These are phyloP conservation scores for Neonectria punicea DNA, from an alignment of 2,329 filamentous ascomycete species.

Conservation along the genomic window DNA sequence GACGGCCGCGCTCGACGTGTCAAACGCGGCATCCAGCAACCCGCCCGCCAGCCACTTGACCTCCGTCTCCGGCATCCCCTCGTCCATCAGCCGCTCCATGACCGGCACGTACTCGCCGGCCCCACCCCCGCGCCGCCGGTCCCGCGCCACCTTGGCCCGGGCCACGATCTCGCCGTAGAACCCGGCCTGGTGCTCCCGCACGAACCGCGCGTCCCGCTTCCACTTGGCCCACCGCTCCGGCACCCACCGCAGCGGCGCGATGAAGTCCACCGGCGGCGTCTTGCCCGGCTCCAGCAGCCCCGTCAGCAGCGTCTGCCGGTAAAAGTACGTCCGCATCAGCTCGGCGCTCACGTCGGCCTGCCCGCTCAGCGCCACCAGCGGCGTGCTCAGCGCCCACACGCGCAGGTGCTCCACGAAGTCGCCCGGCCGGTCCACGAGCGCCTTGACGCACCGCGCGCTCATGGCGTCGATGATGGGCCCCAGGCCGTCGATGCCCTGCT, in stretches of 20 bases:
- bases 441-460: constrained; percentile 29
- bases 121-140: constrained; percentile 5
- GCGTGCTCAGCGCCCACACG: constrained; percentile 40
- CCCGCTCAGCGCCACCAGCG: constrained; percentile 39
- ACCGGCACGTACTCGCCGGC: constrained; percentile 22
- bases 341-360: constrained; percentile 28
- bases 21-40: constrained; percentile 41
- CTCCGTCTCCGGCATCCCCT: constrained; percentile 34
- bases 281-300: constrained; percentile 39
- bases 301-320: constrained; percentile 37
- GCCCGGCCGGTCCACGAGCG: constrained; percentile 29
- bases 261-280: constrained; percentile 42
- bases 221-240: constrained; percentile 34
- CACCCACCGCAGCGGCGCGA: constrained; percentile 35
- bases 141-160: constrained; percentile 10
- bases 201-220: constrained; percentile 34
- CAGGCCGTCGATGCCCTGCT: constrained; percentile 30
- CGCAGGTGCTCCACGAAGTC: constrained; percentile 32
- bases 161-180: constrained; percentile 33
- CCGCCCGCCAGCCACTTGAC: constrained; percentile 32
- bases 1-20: constrained; percentile 36
- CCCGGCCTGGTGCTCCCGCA: constrained; percentile 35
- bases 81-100: constrained; percentile 32
- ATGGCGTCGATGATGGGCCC: constrained; percentile 35
- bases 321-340: constrained; percentile 33